phyloP scores from a whole-genome alignment of 1,139 yeast species.

The Arxiozyma telluris region DNA sequence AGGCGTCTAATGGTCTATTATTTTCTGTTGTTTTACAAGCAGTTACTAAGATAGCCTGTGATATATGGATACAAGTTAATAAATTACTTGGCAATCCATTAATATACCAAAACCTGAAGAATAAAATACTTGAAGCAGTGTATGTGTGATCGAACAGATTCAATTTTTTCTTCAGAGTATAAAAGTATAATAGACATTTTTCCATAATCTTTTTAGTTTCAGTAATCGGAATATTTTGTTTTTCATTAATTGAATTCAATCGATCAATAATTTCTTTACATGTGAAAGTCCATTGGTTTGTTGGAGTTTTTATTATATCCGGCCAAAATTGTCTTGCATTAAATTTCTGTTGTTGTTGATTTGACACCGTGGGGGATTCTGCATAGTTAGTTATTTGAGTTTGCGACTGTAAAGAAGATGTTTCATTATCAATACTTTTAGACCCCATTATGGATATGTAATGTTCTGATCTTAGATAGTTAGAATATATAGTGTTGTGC shows the following conservation, averaged over 20 bases:
- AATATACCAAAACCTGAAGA: conserved; percentile 29
- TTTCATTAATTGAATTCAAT: conserved; percentile 14
- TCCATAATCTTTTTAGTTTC: conserved; percentile 28
- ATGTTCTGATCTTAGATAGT: background rate
- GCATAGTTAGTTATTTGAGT: background rate
- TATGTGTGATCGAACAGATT: conserved; percentile 30
- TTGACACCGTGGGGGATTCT: background rate
- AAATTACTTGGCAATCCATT: conserved; percentile 23
- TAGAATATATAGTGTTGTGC: background rate
- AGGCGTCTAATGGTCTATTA: conserved; percentile 30
- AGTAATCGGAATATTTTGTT: conserved; percentile 13
- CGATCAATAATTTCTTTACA: conserved; percentile 26
- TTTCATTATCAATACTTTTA: background rate
- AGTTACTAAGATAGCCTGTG: conserved; percentile 30
- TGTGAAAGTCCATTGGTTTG: conserved; percentile 26
- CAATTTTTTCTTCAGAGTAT: conserved; percentile 28
- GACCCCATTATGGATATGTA: background rate
- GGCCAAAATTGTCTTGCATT: conserved; percentile 30
- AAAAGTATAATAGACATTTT: conserved; percentile 28
- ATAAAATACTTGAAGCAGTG: conserved; percentile 29
- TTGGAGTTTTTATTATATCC: conserved; percentile 27
- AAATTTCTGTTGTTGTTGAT: conserved; percentile 6
- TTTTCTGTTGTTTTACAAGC: conserved; percentile 32
- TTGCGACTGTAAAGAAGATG: background rate
- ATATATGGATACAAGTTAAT: conserved; percentile 25